Evolutionary conservation across 108 stramenopile species (phyloP).

Genomic region (Nitzschia sp.): DNA sequence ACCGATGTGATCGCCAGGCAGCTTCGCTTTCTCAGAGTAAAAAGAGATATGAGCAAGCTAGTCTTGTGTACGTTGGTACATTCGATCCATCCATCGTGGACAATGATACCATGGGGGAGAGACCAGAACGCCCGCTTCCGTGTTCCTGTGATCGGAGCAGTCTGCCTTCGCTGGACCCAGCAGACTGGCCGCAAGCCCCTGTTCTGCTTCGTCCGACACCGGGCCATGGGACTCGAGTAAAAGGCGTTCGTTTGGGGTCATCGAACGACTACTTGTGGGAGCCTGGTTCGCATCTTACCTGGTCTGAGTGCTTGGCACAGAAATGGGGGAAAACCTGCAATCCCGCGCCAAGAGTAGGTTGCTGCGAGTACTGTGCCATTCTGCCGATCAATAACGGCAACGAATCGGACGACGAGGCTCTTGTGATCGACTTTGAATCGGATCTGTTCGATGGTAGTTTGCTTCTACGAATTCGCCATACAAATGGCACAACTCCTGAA

Average conservation of each 20-base stretch:
- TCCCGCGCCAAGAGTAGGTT: conserved; percentile 5
- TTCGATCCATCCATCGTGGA: conserved; percentile 34
- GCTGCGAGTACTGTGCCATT: conserved; percentile 49
- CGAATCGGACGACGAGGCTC: conserved; percentile 48
- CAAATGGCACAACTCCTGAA: conserved; percentile 40
- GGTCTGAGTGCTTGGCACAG: conserved; percentile 24
- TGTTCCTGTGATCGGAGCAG: conserved; percentile 19
- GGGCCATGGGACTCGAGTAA: conserved; percentile 45
- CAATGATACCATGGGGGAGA: background rate
- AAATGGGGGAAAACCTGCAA: conserved; percentile 24
- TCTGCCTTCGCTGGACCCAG: conserved; percentile 26
- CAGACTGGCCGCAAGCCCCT: conserved; percentile 59
- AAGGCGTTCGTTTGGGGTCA: conserved; percentile 52
- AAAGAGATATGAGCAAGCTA: conserved; percentile 33
- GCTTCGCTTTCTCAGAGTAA: conserved; percentile 9
- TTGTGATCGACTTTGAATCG: conserved; percentile 75
- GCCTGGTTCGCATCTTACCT: conserved; percentile 26
- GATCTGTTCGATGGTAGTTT: conserved; percentile 71
- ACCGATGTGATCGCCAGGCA: conserved; percentile 14
- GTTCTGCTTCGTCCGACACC: conserved; percentile 68
- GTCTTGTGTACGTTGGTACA: conserved; percentile 44
- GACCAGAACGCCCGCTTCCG: conserved; percentile 3
- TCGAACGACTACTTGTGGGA: conserved; percentile 45
- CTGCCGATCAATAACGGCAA: conserved; percentile 81
- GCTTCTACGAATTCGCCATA: conserved; percentile 53